Base-by-base conservation (phyloP, 164 flowering plant species). In the Kingdonia uniflora region DNA sequence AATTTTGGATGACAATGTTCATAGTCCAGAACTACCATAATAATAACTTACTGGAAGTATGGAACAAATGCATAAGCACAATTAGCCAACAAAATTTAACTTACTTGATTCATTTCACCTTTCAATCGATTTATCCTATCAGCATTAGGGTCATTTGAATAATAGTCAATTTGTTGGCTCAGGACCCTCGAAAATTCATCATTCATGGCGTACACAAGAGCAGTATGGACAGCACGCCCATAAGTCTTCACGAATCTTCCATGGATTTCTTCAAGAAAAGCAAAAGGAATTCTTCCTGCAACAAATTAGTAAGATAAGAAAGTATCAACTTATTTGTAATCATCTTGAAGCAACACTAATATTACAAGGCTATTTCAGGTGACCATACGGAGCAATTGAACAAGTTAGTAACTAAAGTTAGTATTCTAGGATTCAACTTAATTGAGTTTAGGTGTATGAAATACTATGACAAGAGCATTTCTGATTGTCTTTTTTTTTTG, bases 101-200 rank as follows among this genome's bases (percentile, higher is more conserved):
- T 63, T 61, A 78, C 97, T 83, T 90, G 88, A 55, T 65, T 74
- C 95, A 90, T 85, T 80, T 90, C 95, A 37, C 91, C 95, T 68
- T 75, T 81, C 50, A 87, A 54, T 35, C 89, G 73, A 52, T 87
- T 87, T 55, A 87, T 55, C 62, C 87, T 78, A 64, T 90, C 97
- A 12, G 89, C 87, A 76, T 82, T 81, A 1, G 97, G 87, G 49
- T 87, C 89, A 69, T 63, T 85, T 1, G 95, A 80, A 70, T 70
- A 85, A 60, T 77, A 70, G 2, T 90, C 95, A 71, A 90, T 81
- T 57, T 87, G 91, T 49, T 87, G 95, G 68, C 77, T 75, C 54
- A 90, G 29, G n/a, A 87, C 68, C 65, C 97, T 78, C 0, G 97
- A 87, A 53, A 87, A 90, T 47, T 90, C 97, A 60, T 87, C 95